A percentile compares a stretch with the other conserved stretches of the same genome.
These are phyloP conservation scores for Microascus cirrosus DNA, from an alignment of 2,329 filamentous ascomycete genomes.

Conservation along the genomic window DNA sequence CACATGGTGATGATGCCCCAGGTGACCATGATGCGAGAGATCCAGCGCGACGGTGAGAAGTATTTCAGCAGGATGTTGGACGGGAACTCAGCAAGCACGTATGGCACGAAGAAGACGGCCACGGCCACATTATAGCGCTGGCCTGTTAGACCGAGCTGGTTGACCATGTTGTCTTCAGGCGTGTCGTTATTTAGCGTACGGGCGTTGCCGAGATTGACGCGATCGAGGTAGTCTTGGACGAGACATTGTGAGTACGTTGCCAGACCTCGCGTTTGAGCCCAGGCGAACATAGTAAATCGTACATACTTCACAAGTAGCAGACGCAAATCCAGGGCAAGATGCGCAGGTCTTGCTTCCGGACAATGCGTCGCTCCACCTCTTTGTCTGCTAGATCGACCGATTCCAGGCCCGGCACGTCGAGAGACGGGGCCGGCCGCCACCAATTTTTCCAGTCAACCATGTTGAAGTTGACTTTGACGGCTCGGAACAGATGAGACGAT, in stretches of 20 bases:
- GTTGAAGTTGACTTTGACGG: not conserved
- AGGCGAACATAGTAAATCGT: not conserved
- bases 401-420: slow-evolving; percentile 20
- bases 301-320: slow-evolving; percentile 18
- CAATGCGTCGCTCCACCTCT: slow-evolving; percentile 20
- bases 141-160: slow-evolving; percentile 17
- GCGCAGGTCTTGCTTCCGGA: slow-evolving; percentile 19
- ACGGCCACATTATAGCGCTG: slow-evolving; percentile 19
- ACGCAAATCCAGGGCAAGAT: slow-evolving; percentile 21
- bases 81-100: slow-evolving; percentile 41
- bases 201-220: slow-evolving; percentile 21
- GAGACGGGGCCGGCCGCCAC: slow-evolving; percentile 14
- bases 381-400: slow-evolving; percentile 20
- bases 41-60: slow-evolving; percentile 38
- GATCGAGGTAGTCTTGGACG: slow-evolving; percentile 14
- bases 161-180: slow-evolving; percentile 19
- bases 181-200: slow-evolving; percentile 20
- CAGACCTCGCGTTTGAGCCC: not conserved
- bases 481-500: too few relatives aligned
- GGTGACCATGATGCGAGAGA: slow-evolving; percentile 39
- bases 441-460: slow-evolving; percentile 1
- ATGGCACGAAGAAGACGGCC: slow-evolving; percentile 15
- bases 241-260: not conserved
- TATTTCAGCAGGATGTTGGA: slow-evolving; percentile 46
- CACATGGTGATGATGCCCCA: slow-evolving; percentile 36